Evolutionary conservation across 495 filamentous ascomycete genomes (phyloP).

Genomic region (Aspergillus taichungensis): DNA sequence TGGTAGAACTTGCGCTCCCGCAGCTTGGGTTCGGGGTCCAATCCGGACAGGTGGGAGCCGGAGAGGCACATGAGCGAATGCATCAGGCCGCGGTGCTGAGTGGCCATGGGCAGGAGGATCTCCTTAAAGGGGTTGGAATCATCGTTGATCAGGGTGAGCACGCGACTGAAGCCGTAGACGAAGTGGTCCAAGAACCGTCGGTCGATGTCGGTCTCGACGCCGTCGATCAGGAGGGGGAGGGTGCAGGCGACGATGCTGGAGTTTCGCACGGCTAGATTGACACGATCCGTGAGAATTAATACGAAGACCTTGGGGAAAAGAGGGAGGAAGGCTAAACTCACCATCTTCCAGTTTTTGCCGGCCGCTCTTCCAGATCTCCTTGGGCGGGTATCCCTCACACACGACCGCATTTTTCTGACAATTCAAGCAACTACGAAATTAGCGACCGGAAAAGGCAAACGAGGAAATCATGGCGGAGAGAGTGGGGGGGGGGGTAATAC

Average conservation of each 20-base stretch:
- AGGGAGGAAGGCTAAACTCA: slow-evolving; percentile 25
- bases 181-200: slow-evolving; percentile 82
- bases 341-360: slow-evolving; percentile 69
- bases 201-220: slow-evolving; percentile 78
- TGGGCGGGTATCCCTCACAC: slow-evolving; percentile 89
- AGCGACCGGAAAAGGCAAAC: not conserved
- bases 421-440: slow-evolving; percentile 54
- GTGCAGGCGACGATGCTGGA: slow-evolving; percentile 46
- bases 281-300: not conserved
- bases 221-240: slow-evolving; percentile 72
- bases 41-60: slow-evolving; percentile 62
- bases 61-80: slow-evolving; percentile 84
- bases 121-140: slow-evolving; percentile 84
- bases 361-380: slow-evolving; percentile 78
- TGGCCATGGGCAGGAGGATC: slow-evolving; percentile 77
- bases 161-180: slow-evolving; percentile 67
- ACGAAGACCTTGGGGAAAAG: not conserved
- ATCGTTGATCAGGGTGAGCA: slow-evolving; percentile 76
- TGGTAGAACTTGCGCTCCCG: slow-evolving; percentile 41
- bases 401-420: slow-evolving; percentile 91
- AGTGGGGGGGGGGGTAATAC: slow-evolving; percentile 25
- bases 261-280: slow-evolving; percentile 20
- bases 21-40: slow-evolving; percentile 36
- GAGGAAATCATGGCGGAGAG: not conserved
- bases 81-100: slow-evolving; percentile 79